phyloP scores from a whole-genome alignment of 768 basidiomycete genomes.

The Russula brevipes region DNA sequence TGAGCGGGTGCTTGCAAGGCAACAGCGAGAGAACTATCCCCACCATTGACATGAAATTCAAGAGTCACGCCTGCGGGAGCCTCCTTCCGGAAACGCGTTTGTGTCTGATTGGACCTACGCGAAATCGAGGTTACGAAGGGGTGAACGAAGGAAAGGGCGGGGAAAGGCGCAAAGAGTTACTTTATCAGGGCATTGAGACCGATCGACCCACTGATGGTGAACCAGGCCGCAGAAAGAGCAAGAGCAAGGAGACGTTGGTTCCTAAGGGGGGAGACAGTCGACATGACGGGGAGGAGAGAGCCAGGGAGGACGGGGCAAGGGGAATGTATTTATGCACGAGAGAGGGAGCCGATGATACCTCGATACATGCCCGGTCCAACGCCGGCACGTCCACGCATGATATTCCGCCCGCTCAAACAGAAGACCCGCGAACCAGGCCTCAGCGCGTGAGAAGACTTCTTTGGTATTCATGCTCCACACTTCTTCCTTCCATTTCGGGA shows the following conservation, averaged over 20 bases:
- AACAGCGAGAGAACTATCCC: conserved; percentile 12
- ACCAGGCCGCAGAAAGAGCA: conserved; percentile 31
- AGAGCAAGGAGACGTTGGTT: conserved; percentile 30
- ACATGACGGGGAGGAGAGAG: conserved; percentile 4
- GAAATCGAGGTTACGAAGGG: background rate
- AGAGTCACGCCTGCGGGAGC: conserved; percentile 21
- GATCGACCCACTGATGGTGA: conserved; percentile 30
- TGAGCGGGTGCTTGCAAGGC: conserved; percentile 18
- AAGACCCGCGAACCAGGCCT: background rate
- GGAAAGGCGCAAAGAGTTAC: conserved; percentile 16
- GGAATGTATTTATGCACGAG: conserved; percentile 4
- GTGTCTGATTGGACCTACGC: conserved; percentile 15
- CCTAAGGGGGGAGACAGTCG: conserved; percentile 10
- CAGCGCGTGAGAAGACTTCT: background rate
- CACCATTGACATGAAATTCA: conserved; percentile 20
- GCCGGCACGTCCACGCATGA: no score
- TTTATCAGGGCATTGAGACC: conserved; percentile 35
- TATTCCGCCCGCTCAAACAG: background rate
- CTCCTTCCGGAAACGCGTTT: conserved; percentile 5
- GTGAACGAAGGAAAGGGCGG: background rate
- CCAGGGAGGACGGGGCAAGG: background rate
- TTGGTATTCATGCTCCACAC: background rate
- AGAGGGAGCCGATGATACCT: no score
- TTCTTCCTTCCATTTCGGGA: background rate
- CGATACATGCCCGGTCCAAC: background rate